phyloP scores from a whole-genome alignment of 169 alveolate genomes.

The Plasmodium billcollinsi region DNA sequence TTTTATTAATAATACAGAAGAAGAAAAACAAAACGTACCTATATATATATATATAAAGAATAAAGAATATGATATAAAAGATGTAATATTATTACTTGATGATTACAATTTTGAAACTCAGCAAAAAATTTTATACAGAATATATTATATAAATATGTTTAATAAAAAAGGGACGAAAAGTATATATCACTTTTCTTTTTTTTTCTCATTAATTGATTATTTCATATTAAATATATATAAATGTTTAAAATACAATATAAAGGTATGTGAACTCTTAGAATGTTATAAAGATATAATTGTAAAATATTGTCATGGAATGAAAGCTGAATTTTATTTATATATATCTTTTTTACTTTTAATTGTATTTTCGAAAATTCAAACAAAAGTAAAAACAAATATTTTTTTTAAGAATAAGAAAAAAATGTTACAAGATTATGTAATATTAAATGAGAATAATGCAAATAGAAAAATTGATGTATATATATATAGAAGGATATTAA shows the following conservation, averaged over 20 bases:
- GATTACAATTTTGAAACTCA: constrained; percentile 29
- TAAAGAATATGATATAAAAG: constrained; percentile 51
- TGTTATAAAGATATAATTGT: constrained; percentile 59
- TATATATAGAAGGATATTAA: constrained; percentile 44
- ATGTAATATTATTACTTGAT: constrained; percentile 35
- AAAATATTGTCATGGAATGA: constrained; percentile 28
- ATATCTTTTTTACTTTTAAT: constrained; percentile 66
- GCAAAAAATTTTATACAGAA: constrained; percentile 67
- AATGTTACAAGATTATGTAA: constrained; percentile 23
- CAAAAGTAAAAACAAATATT: constrained; percentile 16
- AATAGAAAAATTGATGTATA: constrained; percentile 35
- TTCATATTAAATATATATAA: constrained; percentile 48
- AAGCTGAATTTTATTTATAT: constrained; percentile 60
- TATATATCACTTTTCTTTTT: constrained; percentile 35
- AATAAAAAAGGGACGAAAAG: constrained; percentile 6
- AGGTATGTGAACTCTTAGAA: constrained; percentile 13
- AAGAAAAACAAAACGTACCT: constrained; percentile 55
- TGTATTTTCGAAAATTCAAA: constrained; percentile 25
- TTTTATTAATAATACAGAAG: constrained; percentile 51
- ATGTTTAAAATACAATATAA: constrained; percentile 46
- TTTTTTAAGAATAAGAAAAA: constrained; percentile 48
- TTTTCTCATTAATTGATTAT: constrained; percentile 74
- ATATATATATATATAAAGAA: constrained; percentile 47
- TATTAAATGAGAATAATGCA: constrained; percentile 10
- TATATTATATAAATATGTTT: constrained; percentile 57